These are phyloP conservation scores for Leccinum arenicola DNA, from an alignment of 768 basidiomycete species.

Conservation along the genomic window DNA sequence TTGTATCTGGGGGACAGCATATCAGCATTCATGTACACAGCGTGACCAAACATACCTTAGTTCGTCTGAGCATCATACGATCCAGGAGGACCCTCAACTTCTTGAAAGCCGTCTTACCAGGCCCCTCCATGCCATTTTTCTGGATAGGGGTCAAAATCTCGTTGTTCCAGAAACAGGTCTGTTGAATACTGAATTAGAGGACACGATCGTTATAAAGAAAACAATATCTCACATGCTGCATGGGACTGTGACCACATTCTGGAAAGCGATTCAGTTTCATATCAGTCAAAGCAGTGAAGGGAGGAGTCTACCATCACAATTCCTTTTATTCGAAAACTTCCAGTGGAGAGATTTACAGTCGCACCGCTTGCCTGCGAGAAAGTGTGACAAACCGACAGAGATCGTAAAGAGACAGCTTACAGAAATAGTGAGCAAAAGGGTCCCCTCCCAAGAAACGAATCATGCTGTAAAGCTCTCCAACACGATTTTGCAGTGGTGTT, in stretches of 20 bases:
- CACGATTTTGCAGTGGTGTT: conserved; percentile 94
- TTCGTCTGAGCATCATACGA: conserved; percentile 92
- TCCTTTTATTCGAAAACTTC: conserved; percentile 80
- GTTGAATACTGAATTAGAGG: conserved; percentile 6
- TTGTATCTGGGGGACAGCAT: conserved; percentile 58
- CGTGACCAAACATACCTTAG: conserved; percentile 50
- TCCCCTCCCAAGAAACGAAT: conserved; percentile 91
- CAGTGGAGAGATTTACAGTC: conserved; percentile 95
- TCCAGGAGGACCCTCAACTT: conserved; percentile 88
- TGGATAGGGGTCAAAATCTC: conserved; percentile 97
- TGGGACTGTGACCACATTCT: conserved; percentile 86
- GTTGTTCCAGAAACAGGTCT: conserved; percentile 97
- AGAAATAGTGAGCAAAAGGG: conserved; percentile 90
- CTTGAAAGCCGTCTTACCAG: conserved; percentile 83
- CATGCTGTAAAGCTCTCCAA: conserved; percentile 97
- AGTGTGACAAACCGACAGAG: not conserved
- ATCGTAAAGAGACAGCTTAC: conserved; percentile 39
- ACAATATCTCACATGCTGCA: conserved; percentile 62
- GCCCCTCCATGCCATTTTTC: conserved; percentile 78
- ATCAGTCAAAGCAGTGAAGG: not conserved
- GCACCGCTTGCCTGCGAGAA: conserved; percentile 71
- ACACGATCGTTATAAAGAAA: not conserved
- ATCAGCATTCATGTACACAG: not conserved
- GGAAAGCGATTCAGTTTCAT: not conserved
- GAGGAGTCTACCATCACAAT: conserved; percentile 66